phyloP scores from a whole-genome alignment of 2,329 filamentous ascomycete species.

The Pseudocercospora macadamiae region DNA sequence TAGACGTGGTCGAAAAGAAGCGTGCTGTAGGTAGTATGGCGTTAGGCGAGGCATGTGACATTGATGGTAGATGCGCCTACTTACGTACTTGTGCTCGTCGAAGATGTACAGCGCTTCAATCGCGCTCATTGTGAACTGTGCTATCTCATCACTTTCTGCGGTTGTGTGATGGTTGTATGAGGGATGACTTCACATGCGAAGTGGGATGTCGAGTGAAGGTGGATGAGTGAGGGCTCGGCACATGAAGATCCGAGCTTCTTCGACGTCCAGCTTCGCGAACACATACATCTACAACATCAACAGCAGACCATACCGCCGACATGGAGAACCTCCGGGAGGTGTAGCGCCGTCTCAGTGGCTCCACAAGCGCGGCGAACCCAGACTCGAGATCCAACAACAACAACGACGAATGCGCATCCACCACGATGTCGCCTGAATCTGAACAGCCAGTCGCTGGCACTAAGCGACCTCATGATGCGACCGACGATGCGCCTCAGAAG shows the following conservation, averaged over 20 bases:
- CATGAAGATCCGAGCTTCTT: too few relatives aligned
- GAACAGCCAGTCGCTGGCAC: slow-evolving; percentile 9
- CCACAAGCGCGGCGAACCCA: too few relatives aligned
- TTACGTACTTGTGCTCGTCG: slow-evolving; percentile 85
- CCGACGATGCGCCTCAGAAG: slow-evolving; percentile 19
- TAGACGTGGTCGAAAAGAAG: slow-evolving; percentile 89
- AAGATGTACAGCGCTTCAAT: slow-evolving; percentile 97
- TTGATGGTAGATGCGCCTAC: slow-evolving; percentile 22
- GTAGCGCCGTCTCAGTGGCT: too few relatives aligned
- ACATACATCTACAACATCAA: neutral
- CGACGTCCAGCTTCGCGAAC: neutral
- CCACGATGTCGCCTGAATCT: slow-evolving; percentile 19
- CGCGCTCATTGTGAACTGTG: slow-evolving; percentile 57
- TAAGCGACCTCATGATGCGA: slow-evolving; percentile 23
- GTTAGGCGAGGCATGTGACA: slow-evolving; percentile 21
- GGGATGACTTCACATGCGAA: neutral
- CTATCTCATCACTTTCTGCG: slow-evolving; percentile 20
- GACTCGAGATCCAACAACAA: neutral
- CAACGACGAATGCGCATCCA: neutral
- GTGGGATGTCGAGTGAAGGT: neutral
- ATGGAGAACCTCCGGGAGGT: too few relatives aligned
- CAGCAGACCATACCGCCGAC: neutral
- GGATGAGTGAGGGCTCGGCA: neutral
- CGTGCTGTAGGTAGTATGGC: slow-evolving; percentile 59
- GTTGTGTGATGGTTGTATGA: neutral